Evolutionary conservation across 345 rosid species (phyloP).

Genomic region (Combretum micranthum): DNA sequence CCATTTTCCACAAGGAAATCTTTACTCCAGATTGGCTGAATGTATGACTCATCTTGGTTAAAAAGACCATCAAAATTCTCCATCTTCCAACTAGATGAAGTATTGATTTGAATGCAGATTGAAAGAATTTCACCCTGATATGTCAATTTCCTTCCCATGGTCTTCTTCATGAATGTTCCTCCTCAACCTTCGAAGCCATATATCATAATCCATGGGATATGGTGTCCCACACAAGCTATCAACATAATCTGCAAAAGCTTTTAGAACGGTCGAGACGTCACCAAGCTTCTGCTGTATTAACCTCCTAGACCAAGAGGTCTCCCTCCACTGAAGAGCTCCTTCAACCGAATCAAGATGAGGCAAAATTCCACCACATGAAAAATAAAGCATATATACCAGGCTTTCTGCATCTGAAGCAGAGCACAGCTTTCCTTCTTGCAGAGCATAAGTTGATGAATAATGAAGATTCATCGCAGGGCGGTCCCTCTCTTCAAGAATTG

Average conservation of each 20-base stretch:
- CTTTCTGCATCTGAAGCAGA: conserved; percentile 98
- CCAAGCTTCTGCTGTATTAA: conserved; percentile 93
- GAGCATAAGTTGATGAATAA: conserved; percentile 87
- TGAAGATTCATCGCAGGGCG: conserved; percentile 97
- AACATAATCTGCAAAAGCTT: conserved; percentile 98
- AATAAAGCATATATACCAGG: conserved; percentile 88
- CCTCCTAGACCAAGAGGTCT: conserved; percentile 88
- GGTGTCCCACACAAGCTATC: conserved; percentile 98
- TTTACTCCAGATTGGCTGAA: too few relatives aligned
- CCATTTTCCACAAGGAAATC: too few relatives aligned
- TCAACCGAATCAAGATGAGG: conserved; percentile 94
- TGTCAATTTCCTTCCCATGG: conserved; percentile 73
- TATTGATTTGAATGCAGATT: not conserved
- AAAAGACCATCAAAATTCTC: not conserved
- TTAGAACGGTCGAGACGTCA: conserved; percentile 74
- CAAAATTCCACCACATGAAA: conserved; percentile 61
- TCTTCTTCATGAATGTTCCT: conserved; percentile 65
- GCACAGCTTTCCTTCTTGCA: conserved; percentile 94
- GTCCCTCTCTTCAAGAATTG: conserved; percentile 92
- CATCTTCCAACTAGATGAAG: not conserved
- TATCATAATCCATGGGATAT: conserved; percentile 86
- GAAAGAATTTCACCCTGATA: conserved; percentile 36
- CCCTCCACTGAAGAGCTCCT: conserved; percentile 97
- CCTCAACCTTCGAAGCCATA: conserved; percentile 83
- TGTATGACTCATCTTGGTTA: too few relatives aligned